phyloP scores from a whole-genome alignment of 208 protist genomes.

The Trypanosomatidae sp. region DNA sequence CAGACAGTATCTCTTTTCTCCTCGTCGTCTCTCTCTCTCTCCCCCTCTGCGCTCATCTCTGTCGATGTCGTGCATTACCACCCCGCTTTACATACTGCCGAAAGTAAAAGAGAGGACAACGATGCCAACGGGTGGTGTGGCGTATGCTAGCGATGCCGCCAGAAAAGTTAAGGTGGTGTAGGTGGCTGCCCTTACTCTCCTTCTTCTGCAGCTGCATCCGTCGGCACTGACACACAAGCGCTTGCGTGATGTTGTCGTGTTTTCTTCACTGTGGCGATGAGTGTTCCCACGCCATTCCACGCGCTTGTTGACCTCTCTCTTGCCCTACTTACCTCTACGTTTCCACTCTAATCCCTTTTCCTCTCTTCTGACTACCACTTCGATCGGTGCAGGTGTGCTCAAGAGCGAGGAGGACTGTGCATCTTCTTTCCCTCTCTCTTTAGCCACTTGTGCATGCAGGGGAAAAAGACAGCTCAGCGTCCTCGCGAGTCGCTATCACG shows the following conservation, averaged over 20 bases:
- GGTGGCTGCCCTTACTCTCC: background rate
- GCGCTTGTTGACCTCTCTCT: background rate
- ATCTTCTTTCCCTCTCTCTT: background rate
- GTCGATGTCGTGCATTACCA: background rate
- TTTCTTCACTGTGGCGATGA: background rate
- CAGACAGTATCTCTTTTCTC: background rate
- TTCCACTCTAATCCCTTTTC: background rate
- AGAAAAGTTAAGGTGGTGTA: background rate
- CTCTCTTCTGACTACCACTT: background rate
- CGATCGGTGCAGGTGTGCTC: background rate
- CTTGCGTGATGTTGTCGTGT: background rate
- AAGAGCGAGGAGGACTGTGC: background rate
- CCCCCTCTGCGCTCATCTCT: background rate
- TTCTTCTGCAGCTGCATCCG: background rate
- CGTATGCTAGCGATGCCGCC: background rate
- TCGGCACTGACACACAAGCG: background rate
- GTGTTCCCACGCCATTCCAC: background rate
- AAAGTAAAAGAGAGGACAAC: background rate
- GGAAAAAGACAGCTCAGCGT: background rate
- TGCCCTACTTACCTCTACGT: background rate
- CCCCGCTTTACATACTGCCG: background rate
- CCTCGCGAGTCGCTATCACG: background rate
- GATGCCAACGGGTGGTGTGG: background rate
- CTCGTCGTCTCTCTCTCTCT: background rate
- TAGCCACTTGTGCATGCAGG: background rate